Conservation (phyloP, 768 basidiomycete genomes). For the Inosperma sp. region DNA sequence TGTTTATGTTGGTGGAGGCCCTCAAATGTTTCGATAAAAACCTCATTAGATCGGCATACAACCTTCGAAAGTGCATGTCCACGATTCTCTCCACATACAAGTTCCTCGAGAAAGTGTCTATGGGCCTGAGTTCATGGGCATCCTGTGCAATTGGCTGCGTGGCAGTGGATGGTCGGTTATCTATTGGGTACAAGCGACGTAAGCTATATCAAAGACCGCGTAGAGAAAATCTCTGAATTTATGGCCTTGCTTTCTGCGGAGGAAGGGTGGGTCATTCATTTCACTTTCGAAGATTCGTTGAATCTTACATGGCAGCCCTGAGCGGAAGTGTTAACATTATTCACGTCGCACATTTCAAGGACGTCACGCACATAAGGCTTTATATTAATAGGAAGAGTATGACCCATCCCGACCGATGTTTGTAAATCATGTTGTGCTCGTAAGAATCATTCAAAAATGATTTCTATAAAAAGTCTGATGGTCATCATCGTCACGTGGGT, state of each 20-base stretch:
- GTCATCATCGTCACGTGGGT: too few species aligned
- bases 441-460: too few species aligned
- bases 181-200: neutral
- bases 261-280: conserved; percentile 2
- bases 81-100: neutral
- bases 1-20: neutral
- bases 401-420: too few species aligned
- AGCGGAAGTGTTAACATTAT: neutral
- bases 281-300: conserved; percentile 1
- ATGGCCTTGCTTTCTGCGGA: neutral
- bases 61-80: neutral
- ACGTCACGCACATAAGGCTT: neutral
- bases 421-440: too few species aligned
- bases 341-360: neutral
- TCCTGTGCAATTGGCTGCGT: neutral
- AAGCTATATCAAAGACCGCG: neutral
- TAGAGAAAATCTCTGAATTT: neutral
- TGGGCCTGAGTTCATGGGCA: neutral
- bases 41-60: neutral
- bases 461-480: too few species aligned
- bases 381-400: too few species aligned
- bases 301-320: neutral
- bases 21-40: neutral
- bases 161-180: neutral
- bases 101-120: conserved; percentile 1